phyloP scores from a whole-genome alignment of 2,329 filamentous ascomycete genomes.

The Calonectria hawksworthii region DNA sequence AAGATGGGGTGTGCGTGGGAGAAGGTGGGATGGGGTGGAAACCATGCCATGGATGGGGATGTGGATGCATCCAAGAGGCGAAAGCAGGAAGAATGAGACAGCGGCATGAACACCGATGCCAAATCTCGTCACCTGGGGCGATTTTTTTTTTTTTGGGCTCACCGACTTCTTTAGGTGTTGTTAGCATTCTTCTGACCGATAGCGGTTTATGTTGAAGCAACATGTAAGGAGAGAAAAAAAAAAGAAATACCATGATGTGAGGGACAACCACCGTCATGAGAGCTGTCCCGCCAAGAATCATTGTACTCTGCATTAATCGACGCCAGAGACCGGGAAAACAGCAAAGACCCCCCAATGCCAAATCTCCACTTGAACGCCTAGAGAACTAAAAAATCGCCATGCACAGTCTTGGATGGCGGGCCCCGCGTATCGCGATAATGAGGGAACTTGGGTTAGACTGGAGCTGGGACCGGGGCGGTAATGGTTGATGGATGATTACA shows the following conservation, averaged over 20 bases:
- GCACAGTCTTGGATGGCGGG: background rate
- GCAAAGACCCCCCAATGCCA: slow-evolving; percentile 1
- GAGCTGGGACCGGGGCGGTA: slow-evolving; percentile 14
- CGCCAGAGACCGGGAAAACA: background rate
- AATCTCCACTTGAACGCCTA: slow-evolving; percentile 20
- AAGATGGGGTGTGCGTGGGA: slow-evolving; percentile 14
- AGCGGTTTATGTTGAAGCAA: background rate
- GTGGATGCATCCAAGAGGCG: slow-evolving; percentile 11
- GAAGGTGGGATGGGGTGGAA: slow-evolving; percentile 13
- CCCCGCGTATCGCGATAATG: slow-evolving; percentile 17
- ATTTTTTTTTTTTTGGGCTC: background rate
- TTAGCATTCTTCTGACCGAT: background rate
- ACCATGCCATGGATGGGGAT: slow-evolving; percentile 5
- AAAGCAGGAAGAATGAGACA: background rate
- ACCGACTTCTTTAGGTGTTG: background rate
- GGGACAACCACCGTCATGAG: background rate
- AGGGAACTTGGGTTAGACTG: slow-evolving; percentile 8
- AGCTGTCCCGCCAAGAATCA: background rate
- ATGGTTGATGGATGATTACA: slow-evolving; percentile 13
- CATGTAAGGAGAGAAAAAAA: background rate
- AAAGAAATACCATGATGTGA: no score
- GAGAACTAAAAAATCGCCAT: slow-evolving; percentile 10
- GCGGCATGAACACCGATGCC: background rate
- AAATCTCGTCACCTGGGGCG: background rate
- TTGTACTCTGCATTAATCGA: slow-evolving; percentile 4